Evolutionary conservation across 176 grass and related monocot genomes (phyloP).

Genomic region (Phoenix roebelenii): DNA sequence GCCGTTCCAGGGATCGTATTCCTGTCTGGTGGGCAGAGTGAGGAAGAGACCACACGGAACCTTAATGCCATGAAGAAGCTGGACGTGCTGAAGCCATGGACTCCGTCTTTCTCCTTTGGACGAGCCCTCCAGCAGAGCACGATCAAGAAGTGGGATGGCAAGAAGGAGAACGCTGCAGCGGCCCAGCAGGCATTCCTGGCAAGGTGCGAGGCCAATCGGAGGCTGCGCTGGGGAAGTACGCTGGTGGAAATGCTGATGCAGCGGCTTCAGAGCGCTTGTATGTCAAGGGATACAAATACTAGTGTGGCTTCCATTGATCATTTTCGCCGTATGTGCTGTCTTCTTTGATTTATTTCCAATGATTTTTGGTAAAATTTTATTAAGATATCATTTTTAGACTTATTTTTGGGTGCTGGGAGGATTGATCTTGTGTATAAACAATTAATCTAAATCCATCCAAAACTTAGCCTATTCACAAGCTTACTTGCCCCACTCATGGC

Average conservation of each 20-base stretch:
- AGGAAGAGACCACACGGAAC: conserved; percentile 78
- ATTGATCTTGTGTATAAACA: too few relatives aligned
- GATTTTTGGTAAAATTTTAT: too few relatives aligned
- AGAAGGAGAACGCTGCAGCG: too few relatives aligned
- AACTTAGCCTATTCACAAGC: too few relatives aligned
- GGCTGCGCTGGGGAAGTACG: conserved; percentile 67
- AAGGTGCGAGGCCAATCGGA: conserved; percentile 85
- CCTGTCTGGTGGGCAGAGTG: conserved; percentile 87
- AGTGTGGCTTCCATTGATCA: not conserved
- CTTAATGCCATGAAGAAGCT: conserved; percentile 92
- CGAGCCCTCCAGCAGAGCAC: conserved; percentile 91
- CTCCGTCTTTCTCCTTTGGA: conserved; percentile 85
- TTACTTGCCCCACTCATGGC: too few relatives aligned
- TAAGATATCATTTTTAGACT: too few relatives aligned
- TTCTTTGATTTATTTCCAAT: too few relatives aligned
- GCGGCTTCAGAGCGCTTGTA: conserved; percentile 83
- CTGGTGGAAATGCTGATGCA: conserved; percentile 35
- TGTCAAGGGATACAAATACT: conserved; percentile 89
- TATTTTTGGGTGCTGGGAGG: too few relatives aligned
- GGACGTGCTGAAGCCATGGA: conserved; percentile 77
- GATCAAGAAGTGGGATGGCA: conserved; percentile 91
- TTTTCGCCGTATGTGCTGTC: too few relatives aligned
- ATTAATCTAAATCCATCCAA: too few relatives aligned
- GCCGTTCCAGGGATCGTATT: conserved; percentile 83
- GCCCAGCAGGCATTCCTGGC: conserved; percentile 63